phyloP scores from a whole-genome alignment of 2,329 filamentous ascomycete species.

The Akanthomyces dipterigenus region DNA sequence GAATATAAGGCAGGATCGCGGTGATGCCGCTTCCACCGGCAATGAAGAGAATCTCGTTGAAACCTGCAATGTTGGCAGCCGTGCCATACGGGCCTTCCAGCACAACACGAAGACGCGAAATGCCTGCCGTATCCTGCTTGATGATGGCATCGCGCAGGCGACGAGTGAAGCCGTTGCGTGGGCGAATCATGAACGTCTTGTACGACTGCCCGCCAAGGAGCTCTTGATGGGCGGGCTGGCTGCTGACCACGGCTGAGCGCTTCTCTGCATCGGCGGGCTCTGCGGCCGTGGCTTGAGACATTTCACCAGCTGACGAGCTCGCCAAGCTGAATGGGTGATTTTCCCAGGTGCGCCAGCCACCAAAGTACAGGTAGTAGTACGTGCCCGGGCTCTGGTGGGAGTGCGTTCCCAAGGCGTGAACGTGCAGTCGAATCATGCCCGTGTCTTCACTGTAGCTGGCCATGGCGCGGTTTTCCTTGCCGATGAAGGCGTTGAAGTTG shows the following conservation, averaged over 20 bases:
- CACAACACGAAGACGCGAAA: conserved; percentile 21
- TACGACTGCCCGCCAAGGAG: conserved; percentile 6
- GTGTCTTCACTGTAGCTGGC: conserved; percentile 25
- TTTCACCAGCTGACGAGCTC: conserved; percentile 13
- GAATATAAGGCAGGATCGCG: conserved; percentile 26
- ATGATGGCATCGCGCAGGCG: conserved; percentile 21
- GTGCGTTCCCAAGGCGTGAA: conserved; percentile 23
- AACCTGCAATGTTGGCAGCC: conserved; percentile 24
- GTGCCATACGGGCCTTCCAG: conserved; percentile 31
- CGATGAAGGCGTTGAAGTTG: conserved; percentile 21
- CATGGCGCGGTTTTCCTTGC: conserved; percentile 26
- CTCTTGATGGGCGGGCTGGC: not conserved
- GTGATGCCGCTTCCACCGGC: conserved; percentile 32
- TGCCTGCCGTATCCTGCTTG: conserved; percentile 14
- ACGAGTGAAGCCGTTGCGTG: conserved; percentile 29
- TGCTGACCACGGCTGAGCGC: conserved; percentile 14
- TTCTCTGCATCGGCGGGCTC: conserved; percentile 14
- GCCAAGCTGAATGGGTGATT: conserved; percentile 36
- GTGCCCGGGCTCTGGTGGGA: conserved; percentile 29
- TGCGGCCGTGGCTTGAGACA: not conserved
- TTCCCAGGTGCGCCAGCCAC: conserved; percentile 30
- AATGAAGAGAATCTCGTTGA: conserved; percentile 28
- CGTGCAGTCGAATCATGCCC: conserved; percentile 30
- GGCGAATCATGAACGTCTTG: conserved; percentile 31
- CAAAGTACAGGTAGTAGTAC: conserved; percentile 34